These are phyloP conservation scores for Caloboletus firmus DNA, from an alignment of 1,284 basidiomycete species.

Conservation along the genomic window DNA sequence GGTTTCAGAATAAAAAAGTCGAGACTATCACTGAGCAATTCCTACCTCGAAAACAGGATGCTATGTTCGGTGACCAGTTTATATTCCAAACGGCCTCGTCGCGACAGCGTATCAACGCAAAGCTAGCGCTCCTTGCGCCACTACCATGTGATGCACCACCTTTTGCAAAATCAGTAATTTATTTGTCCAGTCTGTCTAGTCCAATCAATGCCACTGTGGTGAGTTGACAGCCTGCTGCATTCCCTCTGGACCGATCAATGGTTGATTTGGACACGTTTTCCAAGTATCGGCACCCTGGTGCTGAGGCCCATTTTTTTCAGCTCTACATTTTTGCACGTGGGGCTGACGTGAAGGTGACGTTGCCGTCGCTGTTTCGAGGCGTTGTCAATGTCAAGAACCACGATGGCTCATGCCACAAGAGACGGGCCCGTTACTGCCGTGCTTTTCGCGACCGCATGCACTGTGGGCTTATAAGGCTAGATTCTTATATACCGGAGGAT, in stretches of 20 bases:
- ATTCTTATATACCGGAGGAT: conserved; percentile 20
- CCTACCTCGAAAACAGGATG: conserved; percentile 29
- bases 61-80: conserved; percentile 35
- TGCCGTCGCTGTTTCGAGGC: conserved; percentile 32
- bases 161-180: conserved; percentile 37
- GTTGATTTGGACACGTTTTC: conserved; percentile 6
- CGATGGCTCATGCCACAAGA: conserved; percentile 9
- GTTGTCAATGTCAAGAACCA: conserved; percentile 24
- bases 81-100: conserved; percentile 25
- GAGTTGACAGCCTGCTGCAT: conserved; percentile 10
- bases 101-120: conserved; percentile 28
- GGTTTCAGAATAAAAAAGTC: conserved; percentile 19
- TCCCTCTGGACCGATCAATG: neutral
- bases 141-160: conserved; percentile 28
- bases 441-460: conserved; percentile 28
- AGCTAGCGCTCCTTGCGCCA: conserved; percentile 28
- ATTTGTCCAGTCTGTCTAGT: conserved; percentile 32
- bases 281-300: conserved; percentile 28
- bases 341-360: conserved; percentile 30
- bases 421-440: conserved; percentile 21
- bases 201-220: conserved; percentile 28
- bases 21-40: conserved; percentile 30
- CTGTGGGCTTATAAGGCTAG: conserved; percentile 23
- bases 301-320: conserved; percentile 32
- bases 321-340: conserved; percentile 31